phyloP scores from a whole-genome alignment of 2,329 filamentous ascomycete genomes.

The Colletotrichum filicis region DNA sequence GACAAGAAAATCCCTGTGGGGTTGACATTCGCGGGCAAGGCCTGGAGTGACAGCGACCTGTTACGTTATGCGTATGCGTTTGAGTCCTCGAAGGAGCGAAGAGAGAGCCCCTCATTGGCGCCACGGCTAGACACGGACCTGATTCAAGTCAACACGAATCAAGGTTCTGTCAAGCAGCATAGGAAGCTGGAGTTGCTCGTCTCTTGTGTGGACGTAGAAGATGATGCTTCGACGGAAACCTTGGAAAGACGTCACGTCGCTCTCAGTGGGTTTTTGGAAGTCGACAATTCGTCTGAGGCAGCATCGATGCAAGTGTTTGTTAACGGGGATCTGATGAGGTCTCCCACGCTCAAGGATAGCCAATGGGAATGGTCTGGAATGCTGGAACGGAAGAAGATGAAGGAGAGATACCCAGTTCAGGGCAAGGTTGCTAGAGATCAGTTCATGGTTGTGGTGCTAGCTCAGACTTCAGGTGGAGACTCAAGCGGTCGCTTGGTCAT shows the following conservation, averaged over 20 bases:
- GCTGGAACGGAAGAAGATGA: neutral
- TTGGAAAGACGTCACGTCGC: neutral
- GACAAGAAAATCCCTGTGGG: constrained; percentile 62
- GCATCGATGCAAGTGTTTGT: neutral
- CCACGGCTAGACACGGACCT: neutral
- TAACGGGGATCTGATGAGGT: constrained; percentile 6
- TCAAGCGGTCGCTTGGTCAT: neutral
- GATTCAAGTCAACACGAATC: neutral
- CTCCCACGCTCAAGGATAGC: neutral
- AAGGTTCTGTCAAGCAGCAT: neutral
- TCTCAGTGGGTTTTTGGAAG: neutral
- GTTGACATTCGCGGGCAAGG: constrained; percentile 61
- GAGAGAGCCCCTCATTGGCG: neutral
- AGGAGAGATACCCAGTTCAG: constrained; percentile 9
- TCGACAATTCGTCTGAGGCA: neutral
- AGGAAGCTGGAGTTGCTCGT: neutral
- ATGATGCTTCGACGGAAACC: neutral
- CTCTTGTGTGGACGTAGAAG: neutral
- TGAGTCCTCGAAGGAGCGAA: constrained; percentile 1
- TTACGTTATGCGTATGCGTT: constrained; percentile 37
- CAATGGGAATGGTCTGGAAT: constrained; percentile 9
- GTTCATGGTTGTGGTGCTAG: constrained; percentile 21
- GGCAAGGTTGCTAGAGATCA: constrained; percentile 2
- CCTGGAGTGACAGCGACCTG: constrained; percentile 53
- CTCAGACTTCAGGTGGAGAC: neutral